Evolutionary conservation across 257 asterid species (phyloP).

Genomic region (Leptodermis oblonga): DNA sequence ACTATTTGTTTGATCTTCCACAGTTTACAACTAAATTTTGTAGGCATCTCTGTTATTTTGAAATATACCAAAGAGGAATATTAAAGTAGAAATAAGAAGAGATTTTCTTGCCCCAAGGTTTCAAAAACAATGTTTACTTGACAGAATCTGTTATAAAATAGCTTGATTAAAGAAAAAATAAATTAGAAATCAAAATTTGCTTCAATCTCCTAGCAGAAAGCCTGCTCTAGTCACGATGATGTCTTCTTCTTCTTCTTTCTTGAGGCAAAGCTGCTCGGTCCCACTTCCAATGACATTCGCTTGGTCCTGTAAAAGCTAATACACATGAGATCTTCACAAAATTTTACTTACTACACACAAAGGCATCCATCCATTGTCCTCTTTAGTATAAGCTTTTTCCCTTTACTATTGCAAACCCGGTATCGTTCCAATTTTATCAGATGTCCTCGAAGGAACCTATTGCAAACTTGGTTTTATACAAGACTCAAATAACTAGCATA

Average conservation of each 20-base stretch:
- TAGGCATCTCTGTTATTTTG: too few species aligned
- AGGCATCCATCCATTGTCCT: background rate
- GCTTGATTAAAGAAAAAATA: background rate
- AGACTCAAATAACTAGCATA: background rate
- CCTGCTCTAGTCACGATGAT: background rate
- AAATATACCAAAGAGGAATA: background rate
- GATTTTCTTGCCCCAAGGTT: background rate
- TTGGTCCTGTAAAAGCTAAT: conserved; percentile 56
- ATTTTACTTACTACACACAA: too few species aligned
- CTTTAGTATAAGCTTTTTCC: background rate
- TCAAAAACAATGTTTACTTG: conserved; percentile 3
- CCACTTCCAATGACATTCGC: conserved; percentile 68
- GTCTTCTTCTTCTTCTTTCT: conserved; percentile 84
- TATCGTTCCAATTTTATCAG: too few species aligned
- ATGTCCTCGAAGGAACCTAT: too few species aligned
- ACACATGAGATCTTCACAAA: background rate
- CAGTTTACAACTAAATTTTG: too few species aligned
- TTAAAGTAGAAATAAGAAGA: background rate
- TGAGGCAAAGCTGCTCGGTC: conserved; percentile 69
- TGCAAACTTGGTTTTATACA: background rate
- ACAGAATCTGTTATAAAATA: background rate
- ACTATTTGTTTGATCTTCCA: too few species aligned
- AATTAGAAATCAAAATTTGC: background rate
- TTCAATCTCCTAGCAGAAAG: background rate
- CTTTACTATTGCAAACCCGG: background rate